Base-by-base conservation (phyloP, 2,329 filamentous ascomycete genomes). In the Aciculosporium take region DNA sequence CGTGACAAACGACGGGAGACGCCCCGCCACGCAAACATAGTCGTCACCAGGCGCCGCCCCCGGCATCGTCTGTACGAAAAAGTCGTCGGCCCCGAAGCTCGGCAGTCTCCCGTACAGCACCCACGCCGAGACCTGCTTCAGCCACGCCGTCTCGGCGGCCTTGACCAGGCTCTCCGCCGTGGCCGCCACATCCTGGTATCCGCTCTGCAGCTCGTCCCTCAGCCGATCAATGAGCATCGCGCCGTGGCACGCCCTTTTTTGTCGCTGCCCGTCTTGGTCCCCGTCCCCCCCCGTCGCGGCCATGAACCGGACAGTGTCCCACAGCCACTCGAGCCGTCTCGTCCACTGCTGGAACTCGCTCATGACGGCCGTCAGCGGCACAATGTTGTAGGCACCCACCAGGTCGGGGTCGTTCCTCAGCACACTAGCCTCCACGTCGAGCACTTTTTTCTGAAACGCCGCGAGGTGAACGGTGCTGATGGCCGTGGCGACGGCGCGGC, bases 301-400 rank as follows among this genome's bases (percentile, higher is more conserved):
- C 58, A 95, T 84, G 50, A 83, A 84, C 50, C 74, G 71, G 27
- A 76, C 72, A 37, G 88, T 64, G 25, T 76, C 71, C 78, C 81
- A 84, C 17, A 95, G 69, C 86, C 89, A 96, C 52, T 88, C 80
- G 68, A 96, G 74, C 28, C 79, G 71, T 51, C 85, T 74, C 36
- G 74, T 82, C 89, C 89, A 96, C 33, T 75, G 81, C n/a, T 81
- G 78, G 53, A 96, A 95, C 54, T 91, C 82, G 5, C 73, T 74
- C 23, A 94, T 78, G 17, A 96, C 72, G 2, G 80, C 81, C 38
- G 91, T 93, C 51, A 98, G 63, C 3, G 91, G 89, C 18, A 96
- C 89, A 47, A 94, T 93, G 46, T 89, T 82, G 58, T 95, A 94
- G 1, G 84, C 89, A 32, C 89, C 89, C 1, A 96, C 89, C 44